phyloP scores from a whole-genome alignment of 169 alveolate species.

The Plasmodium vivax region DNA sequence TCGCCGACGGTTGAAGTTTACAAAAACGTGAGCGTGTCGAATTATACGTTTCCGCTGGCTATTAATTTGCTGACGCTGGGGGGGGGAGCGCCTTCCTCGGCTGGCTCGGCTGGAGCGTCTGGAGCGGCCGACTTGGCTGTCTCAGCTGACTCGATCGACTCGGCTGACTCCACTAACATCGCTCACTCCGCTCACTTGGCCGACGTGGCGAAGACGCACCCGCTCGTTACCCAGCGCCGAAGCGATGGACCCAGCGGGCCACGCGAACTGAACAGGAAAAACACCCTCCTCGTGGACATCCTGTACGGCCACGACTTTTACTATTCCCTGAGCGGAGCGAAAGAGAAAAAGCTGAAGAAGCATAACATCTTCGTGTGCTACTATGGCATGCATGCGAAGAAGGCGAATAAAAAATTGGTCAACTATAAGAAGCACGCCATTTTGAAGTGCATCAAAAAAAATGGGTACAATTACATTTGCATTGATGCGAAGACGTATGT shows the following conservation, averaged over 20 bases:
- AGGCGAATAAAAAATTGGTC: conserved; percentile 34
- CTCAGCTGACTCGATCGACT: background rate
- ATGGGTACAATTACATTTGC: conserved; percentile 53
- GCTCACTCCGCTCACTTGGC: background rate
- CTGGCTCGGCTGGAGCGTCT: background rate
- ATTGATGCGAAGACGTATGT: conserved; percentile 66
- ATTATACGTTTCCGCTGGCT: conserved; percentile 60
- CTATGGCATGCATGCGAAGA: conserved; percentile 48
- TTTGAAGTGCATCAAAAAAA: conserved; percentile 18
- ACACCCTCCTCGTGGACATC: conserved; percentile 47
- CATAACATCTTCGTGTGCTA: conserved; percentile 27
- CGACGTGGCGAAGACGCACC: background rate
- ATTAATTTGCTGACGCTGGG: conserved; percentile 56
- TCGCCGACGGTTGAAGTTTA: conserved; percentile 25
- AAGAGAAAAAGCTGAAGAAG: conserved; percentile 4
- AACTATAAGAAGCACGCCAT: conserved; percentile 46
- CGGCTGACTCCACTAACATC: background rate
- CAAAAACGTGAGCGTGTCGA: conserved; percentile 43
- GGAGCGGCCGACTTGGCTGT: background rate
- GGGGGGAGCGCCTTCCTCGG: background rate
- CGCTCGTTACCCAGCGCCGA: background rate
- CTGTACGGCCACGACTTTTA: conserved; percentile 58
- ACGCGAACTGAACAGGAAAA: conserved; percentile 20
- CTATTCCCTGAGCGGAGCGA: conserved; percentile 15
- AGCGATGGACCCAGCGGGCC: background rate